Base-by-base conservation (phyloP, 2,329 filamentous ascomycete species). In the Colletotrichum navitas region DNA sequence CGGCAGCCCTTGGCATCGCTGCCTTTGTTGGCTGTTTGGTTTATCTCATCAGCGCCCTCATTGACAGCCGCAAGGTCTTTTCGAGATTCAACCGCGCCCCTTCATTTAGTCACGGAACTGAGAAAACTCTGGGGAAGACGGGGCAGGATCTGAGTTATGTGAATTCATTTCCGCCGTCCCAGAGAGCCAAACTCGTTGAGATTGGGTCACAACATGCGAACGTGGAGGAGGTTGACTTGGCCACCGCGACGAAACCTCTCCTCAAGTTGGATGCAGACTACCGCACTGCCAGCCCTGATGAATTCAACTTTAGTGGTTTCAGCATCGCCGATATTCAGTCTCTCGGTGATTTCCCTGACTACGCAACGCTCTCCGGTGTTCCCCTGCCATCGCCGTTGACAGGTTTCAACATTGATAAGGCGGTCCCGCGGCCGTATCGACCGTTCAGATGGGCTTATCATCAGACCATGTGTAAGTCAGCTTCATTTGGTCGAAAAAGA, bases 361-460 rank as follows among this genome's bases (percentile, higher is more conserved):
- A 97, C 79, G 88, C 93, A 7, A 82, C 85, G 2, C 82, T 97
- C 14, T 93, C 91, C 60, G 94, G 92, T 7, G 91, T 97, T 5
- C 92, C 92, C 1, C 81, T 92, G 58, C 94, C 94, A 0, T 74
- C 83, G 11, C 85, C 92, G 0, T 91, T 92, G 67, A 76, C 79
- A 1, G 84, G 88, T 5, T 96, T 96, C 77, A 84, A 93, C 73
- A 90, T 94, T 66, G 81, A 86, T 18, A 92, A 85, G 73, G 93
- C 94, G 0, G 76, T 86, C 12, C 88, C 94, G 1, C 86, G 94
- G 68, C 94, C 94, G 0, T 97, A 95, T 78, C 86, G 94, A 51
- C 94, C 94, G 0, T 92, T 97, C 54, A 82, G 94, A 76, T 97
- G 94, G 94, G 84, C 87, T 0, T 97, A 97, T 78, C 93, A 96